A percentile compares a stretch with the other conserved stretches of the same genome.
Evolutionary conservation across 176 grass and related monocot genomes (phyloP).

Genomic region (Oryza meyeriana): DNA sequence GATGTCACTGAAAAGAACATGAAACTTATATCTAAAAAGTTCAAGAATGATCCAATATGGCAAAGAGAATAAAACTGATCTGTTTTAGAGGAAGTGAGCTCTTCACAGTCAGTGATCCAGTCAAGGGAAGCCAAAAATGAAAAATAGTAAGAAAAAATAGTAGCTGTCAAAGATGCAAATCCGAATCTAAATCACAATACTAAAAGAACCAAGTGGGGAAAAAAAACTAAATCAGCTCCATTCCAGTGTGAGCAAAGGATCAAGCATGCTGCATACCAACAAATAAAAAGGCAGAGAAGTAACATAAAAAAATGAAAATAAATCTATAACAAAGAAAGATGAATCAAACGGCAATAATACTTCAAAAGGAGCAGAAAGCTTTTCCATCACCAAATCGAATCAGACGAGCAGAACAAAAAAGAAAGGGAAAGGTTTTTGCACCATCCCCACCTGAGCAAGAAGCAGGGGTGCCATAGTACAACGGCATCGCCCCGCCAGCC

Average conservation of each 20-base stretch:
- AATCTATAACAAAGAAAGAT: conserved; percentile 10
- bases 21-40: conserved; percentile 32
- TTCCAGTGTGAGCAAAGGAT: not conserved
- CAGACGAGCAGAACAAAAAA: not conserved
- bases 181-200: conserved; percentile 27
- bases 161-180: not conserved
- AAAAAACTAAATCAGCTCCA: conserved; percentile 10
- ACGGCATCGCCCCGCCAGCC: conserved; percentile 46
- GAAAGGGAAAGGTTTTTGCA: not conserved
- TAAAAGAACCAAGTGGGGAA: not conserved
- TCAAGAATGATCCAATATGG: conserved; percentile 29
- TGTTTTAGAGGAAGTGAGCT: not conserved
- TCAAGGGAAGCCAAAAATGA: conserved; percentile 2
- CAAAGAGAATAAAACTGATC: conserved; percentile 5
- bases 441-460: conserved; percentile 55
- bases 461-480: conserved; percentile 58
- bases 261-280: not conserved
- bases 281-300: not conserved
- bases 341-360: conserved; percentile 31
- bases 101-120: conserved; percentile 33
- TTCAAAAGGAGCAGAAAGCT: conserved; percentile 18
- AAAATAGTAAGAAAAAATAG: not conserved
- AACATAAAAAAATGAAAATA: not conserved
- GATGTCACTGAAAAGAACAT: conserved; percentile 30
- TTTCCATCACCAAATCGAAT: conserved; percentile 27